Percentiles rank a stretch among this genome's conserved stretches.
These are phyloP conservation scores for Fusarium multiceps DNA, from an alignment of 2,329 filamentous ascomycete species.

Conservation along the genomic window DNA sequence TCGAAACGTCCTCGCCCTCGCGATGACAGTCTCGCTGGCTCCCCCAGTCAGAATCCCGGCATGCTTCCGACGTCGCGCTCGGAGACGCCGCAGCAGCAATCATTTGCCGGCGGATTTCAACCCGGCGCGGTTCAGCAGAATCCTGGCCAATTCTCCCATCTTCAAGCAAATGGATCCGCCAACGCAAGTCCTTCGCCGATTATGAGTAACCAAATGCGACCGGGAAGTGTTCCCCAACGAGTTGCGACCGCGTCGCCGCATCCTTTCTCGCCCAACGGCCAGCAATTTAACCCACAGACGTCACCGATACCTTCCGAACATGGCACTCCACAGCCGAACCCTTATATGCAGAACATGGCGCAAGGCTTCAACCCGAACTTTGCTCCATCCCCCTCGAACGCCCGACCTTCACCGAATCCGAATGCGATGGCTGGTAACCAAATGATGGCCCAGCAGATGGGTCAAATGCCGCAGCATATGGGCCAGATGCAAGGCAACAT, in stretches of 20 bases:
- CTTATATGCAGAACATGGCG: conserved; percentile 72
- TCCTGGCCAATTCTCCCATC: conserved; percentile 80
- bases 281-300: conserved; percentile 76
- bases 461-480: conserved; percentile 60
- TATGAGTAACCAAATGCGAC: conserved; percentile 82
- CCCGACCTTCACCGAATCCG: conserved; percentile 65
- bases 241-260: conserved; percentile 94
- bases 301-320: conserved; percentile 84
- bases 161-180: conserved; percentile 81
- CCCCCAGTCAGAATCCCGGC: conserved; percentile 79
- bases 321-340: conserved; percentile 77
- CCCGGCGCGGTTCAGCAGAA: conserved; percentile 71
- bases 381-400: conserved; percentile 65
- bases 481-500: conserved; percentile 59
- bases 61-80: conserved; percentile 86
- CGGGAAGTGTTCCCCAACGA: conserved; percentile 77
- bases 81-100: conserved; percentile 86
- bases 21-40: conserved; percentile 87
- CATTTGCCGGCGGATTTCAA: conserved; percentile 77
- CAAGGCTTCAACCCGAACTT: conserved; percentile 70
- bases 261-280: conserved; percentile 82
- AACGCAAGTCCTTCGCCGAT: conserved; percentile 94
- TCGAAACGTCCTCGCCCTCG: conserved; percentile 86
- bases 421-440: conserved; percentile 63
- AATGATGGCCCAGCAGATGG: conserved; percentile 67